These are phyloP conservation scores for Melaleuca quinquenervia DNA, from an alignment of 345 rosid species.

Conservation along the genomic window DNA sequence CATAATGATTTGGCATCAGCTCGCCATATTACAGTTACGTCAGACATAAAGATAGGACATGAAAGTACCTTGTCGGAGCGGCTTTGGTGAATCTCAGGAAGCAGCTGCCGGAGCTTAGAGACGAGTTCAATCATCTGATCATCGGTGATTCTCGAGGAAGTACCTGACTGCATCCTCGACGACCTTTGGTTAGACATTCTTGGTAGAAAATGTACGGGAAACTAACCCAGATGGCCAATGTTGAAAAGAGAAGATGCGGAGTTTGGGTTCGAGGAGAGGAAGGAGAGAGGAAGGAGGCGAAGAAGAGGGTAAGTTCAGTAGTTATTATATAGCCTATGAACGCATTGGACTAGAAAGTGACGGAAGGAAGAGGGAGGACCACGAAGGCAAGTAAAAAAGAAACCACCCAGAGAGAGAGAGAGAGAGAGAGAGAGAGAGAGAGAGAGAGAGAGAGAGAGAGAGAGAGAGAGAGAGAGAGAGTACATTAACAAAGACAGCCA, in stretches of 20 bases:
- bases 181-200: constrained; percentile 10
- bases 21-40: not conserved
- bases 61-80: constrained; percentile 68
- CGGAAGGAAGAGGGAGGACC: constrained; percentile 65
- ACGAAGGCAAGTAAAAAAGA: constrained; percentile 3
- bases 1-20: not conserved
- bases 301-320: not conserved
- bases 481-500: constrained; percentile 44
- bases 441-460: no score
- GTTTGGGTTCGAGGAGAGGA: not conserved
- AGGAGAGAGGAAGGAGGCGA: not conserved
- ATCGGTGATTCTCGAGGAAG: constrained; percentile 59
- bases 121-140: constrained; percentile 84
- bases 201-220: not conserved
- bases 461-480: constrained; percentile 11
- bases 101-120: constrained; percentile 71
- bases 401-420: not conserved
- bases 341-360: constrained; percentile 29
- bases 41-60: constrained; percentile 3
- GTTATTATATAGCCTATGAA: constrained; percentile 9
- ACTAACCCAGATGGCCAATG: not conserved
- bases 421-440: not conserved
- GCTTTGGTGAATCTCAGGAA: constrained; percentile 81
- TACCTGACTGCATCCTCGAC: not conserved
- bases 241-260: not conserved